Base-by-base conservation (phyloP, 1,139 yeast species). In the Yamadazyma triangularis region DNA sequence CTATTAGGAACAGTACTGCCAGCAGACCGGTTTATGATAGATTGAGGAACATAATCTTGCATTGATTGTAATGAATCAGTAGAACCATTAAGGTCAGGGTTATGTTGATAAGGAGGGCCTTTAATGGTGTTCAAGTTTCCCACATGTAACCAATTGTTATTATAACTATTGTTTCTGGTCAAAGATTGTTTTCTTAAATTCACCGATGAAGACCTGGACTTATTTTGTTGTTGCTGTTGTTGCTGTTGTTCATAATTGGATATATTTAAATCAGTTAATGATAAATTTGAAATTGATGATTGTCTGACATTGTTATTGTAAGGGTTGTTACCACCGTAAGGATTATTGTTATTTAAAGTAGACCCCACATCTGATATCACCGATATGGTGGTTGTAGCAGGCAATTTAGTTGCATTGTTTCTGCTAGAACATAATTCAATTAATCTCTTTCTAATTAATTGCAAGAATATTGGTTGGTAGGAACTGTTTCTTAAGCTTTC, bases 31-130 rank as follows among this genome's bases (percentile, higher is more conserved):
- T 56, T 56, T 16, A 66, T 62, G 25, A 60, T 53, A 8, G 66
- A 53, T 34, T 62, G 71, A 2, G 73, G 70, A 1, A 66, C 73
- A 39, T 47, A 65, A 44, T 67, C 73, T 42, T 60, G 70, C 55
- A 65, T 59, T 31, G 69, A 64, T 40, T 64, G 71, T 38, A 67
- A 57, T 3, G 70, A 63, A 37, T 67, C 74, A 0, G 72, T 57
- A 34, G 70, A 62, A 10, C 47, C 53, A 38, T 59, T 58, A 6
- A 18, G 9, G 9, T 18, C 20, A 18, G 6, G 20, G 9, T 18
- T 6, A 7, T 18, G 20, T 7, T 6, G 9, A 21, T 50, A 47
- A 15, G 48, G 55, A 8, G 53, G 47, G 26, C 51, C 41, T 36
- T 66, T 56, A 15, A 64, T 55, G 29, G 53, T 60, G 40, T 51